Conservation (phyloP, 257 asterid species). For the Osmanthus fragrans region DNA sequence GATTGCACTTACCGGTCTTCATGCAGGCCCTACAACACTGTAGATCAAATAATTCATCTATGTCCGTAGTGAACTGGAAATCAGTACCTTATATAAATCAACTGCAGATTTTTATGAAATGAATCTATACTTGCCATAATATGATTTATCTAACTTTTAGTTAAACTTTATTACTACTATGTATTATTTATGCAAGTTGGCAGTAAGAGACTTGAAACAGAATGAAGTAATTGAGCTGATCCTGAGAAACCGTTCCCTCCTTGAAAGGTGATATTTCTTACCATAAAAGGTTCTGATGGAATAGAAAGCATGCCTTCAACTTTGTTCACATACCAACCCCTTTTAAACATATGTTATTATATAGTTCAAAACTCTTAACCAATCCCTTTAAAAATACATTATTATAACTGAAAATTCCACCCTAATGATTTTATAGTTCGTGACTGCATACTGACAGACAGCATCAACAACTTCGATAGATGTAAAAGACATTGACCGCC, state of each 20-base stretch:
- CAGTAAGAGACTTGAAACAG: not conserved
- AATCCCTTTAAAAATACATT: not conserved
- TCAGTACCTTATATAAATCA: not conserved
- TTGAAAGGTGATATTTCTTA: not conserved
- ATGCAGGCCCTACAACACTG: constrained; percentile 84
- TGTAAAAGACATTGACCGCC: not conserved
- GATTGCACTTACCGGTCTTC: constrained; percentile 60
- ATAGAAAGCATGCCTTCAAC: not conserved
- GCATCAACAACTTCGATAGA: not conserved
- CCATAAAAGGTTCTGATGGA: not conserved
- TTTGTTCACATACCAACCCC: not conserved
- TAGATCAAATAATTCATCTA: constrained; percentile 30
- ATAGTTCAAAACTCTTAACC: too few species aligned
- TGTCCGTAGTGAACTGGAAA: constrained; percentile 12
- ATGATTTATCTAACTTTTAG: not conserved
- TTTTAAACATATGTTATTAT: too few species aligned
- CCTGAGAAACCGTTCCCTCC: not conserved
- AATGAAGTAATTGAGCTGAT: too few species aligned
- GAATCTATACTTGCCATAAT: not conserved
- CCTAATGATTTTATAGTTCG: not conserved
- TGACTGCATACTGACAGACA: not conserved
- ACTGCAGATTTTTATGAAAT: not conserved
- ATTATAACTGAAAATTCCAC: not conserved
- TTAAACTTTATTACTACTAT: too few species aligned
- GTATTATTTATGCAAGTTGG: not conserved